These are phyloP conservation scores for Calonectria montana DNA, from an alignment of 2,329 filamentous ascomycete genomes.

Conservation along the genomic window DNA sequence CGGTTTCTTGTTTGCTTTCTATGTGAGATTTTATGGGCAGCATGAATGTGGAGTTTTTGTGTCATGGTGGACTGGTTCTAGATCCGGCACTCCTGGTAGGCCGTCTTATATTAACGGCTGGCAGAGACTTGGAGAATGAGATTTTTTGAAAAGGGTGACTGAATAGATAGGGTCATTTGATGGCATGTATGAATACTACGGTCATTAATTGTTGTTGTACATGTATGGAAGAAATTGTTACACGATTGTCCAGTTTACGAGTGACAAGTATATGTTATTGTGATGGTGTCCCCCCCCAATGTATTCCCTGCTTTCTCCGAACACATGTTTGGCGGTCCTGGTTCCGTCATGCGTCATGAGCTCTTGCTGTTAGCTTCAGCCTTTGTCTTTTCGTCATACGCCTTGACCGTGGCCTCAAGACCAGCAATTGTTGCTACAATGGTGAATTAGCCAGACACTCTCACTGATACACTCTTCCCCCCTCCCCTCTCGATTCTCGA, in stretches of 20 bases:
- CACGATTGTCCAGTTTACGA: neutral
- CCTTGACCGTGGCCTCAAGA: constrained; percentile 53
- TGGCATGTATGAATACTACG: constrained; percentile 6
- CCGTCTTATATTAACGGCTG: neutral
- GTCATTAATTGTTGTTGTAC: constrained; percentile 15
- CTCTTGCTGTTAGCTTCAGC: constrained; percentile 27
- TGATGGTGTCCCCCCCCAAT: neutral
- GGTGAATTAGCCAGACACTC: neutral
- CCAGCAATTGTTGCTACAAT: constrained; percentile 47
- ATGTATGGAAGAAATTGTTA: neutral
- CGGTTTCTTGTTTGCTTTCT: constrained; percentile 8
- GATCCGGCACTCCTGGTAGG: neutral
- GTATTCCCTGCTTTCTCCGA: too few relatives aligned
- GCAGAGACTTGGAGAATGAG: neutral
- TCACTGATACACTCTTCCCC: neutral
- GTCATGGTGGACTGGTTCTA: neutral
- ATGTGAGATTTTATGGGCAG: constrained; percentile 4
- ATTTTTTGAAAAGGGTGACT: neutral
- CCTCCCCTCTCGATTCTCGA: neutral
- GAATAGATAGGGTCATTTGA: constrained; percentile 1
- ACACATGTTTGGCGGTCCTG: neutral
- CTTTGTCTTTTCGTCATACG: constrained; percentile 45
- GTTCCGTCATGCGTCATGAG: constrained; percentile 21
- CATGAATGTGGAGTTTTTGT: constrained; percentile 11
- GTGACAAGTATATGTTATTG: too few relatives aligned